phyloP scores from a whole-genome alignment of 192 early-diverging fungal species.

The Mortierella hygrophila region DNA sequence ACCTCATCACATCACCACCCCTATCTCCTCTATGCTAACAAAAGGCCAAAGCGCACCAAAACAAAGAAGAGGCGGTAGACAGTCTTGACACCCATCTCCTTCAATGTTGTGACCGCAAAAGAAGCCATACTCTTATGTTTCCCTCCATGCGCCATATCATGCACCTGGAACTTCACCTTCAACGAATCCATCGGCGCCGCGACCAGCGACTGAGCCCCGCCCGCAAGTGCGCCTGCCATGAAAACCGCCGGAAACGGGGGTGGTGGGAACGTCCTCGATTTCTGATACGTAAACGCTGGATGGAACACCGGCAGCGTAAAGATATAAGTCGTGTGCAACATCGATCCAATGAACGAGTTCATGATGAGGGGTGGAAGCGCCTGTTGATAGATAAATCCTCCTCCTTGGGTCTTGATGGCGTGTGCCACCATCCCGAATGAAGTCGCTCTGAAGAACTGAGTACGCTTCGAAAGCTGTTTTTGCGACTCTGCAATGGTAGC shows the following conservation, averaged over 20 bases:
- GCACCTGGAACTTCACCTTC: constrained; percentile 80
- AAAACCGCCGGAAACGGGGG: constrained; percentile 68
- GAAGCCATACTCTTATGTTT: constrained; percentile 76
- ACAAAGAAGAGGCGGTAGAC: no score
- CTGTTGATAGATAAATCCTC: constrained; percentile 74
- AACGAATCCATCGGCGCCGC: constrained; percentile 82
- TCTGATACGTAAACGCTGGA: constrained; percentile 59
- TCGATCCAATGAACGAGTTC: constrained; percentile 80
- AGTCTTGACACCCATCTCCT: constrained; percentile 65
- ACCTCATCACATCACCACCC: no score
- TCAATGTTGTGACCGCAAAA: constrained; percentile 72
- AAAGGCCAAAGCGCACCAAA: no score
- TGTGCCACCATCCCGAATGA: constrained; percentile 80
- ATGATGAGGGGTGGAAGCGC: constrained; percentile 79
- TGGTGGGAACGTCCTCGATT: constrained; percentile 59
- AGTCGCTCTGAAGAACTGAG: constrained; percentile 70
- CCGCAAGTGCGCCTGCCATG: constrained; percentile 72
- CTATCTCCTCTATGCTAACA: no score
- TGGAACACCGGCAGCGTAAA: constrained; percentile 66
- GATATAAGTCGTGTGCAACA: constrained; percentile 83
- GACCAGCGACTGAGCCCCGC: constrained; percentile 79
- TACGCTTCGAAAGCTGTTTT: constrained; percentile 19
- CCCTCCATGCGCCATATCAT: constrained; percentile 78
- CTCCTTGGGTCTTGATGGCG: constrained; percentile 74
- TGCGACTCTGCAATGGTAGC: constrained; percentile 27